These are phyloP conservation scores for Russula lepida DNA, from an alignment of 768 basidiomycete species.

Conservation along the genomic window DNA sequence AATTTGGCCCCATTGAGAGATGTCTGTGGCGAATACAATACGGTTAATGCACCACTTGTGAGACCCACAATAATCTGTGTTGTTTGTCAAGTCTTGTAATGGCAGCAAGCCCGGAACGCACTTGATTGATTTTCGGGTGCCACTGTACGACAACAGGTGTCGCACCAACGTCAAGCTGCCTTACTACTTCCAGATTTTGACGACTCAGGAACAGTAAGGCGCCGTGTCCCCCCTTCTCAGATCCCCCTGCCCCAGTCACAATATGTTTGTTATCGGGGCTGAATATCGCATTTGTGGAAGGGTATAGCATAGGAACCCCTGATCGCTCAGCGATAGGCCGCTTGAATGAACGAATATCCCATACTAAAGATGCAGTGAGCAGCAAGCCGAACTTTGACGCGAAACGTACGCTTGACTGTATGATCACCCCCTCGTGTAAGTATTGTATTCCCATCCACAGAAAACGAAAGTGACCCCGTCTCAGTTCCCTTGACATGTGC, in stretches of 20 bases:
- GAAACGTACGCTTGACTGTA: slow-evolving; percentile 81
- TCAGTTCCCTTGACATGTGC: slow-evolving; percentile 85
- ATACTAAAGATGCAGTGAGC: slow-evolving; percentile 46
- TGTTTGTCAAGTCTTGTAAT: slow-evolving; percentile 4
- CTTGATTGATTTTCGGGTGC: slow-evolving; percentile 98
- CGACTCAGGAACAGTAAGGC: slow-evolving; percentile 66
- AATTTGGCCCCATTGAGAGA: slow-evolving; percentile 92
- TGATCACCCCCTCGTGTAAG: slow-evolving; percentile 91
- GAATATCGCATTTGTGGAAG: slow-evolving; percentile 88
- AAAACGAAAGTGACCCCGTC: slow-evolving; percentile 81
- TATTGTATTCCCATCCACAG: slow-evolving; percentile 77
- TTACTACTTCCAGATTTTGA: slow-evolving; percentile 58
- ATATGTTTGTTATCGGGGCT: slow-evolving; percentile 90
- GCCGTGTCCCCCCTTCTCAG: slow-evolving; percentile 59
- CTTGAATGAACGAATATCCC: slow-evolving; percentile 89
- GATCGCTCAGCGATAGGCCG: slow-evolving; percentile 69
- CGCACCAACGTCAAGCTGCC: slow-evolving; percentile 58
- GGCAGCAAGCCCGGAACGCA: slow-evolving; percentile 29
- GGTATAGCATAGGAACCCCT: slow-evolving; percentile 70
- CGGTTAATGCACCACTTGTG: slow-evolving; percentile 79
- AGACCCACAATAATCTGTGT: slow-evolving; percentile 77
- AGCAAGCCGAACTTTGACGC: not conserved
- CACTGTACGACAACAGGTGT: slow-evolving; percentile 87
- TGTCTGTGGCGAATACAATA: slow-evolving; percentile 85
- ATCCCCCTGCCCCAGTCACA: slow-evolving; percentile 71